Conservation (phyloP, 202 grass and related monocot species). For the Dendrocalamus latiflorus region DNA sequence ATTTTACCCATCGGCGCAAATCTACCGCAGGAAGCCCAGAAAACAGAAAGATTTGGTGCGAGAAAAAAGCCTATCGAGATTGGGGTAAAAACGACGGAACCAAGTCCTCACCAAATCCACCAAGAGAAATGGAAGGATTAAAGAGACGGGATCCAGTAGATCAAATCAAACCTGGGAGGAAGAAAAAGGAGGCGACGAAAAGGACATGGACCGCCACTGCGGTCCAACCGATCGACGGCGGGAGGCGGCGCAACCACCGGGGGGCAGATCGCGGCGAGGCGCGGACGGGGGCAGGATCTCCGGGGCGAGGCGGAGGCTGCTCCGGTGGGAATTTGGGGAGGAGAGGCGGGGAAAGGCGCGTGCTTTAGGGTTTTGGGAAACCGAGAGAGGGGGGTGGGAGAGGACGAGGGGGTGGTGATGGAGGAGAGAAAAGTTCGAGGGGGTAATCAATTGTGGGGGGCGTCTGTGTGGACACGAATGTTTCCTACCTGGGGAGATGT, state of each 20-base stretch:
- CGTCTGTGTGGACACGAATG: conserved; percentile 39
- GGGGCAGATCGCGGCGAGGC: background rate
- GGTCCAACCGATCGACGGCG: background rate
- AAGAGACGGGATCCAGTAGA: background rate
- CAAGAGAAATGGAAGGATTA: background rate
- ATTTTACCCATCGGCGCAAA: background rate
- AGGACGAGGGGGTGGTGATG: background rate
- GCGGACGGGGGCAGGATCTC: background rate
- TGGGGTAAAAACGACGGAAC: conserved; percentile 1
- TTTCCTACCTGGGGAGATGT: conserved; percentile 17
- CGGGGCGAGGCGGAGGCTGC: background rate
- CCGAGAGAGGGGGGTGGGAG: conserved; percentile 2
- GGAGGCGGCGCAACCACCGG: background rate
- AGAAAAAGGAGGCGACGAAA: background rate
- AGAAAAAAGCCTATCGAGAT: conserved; percentile 16
- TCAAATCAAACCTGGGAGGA: conserved; percentile 25
- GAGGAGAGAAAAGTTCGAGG: conserved; percentile 19
- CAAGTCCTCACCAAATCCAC: background rate
- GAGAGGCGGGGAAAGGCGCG: conserved; percentile 18
- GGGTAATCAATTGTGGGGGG: conserved; percentile 30
- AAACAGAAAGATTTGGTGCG: conserved; percentile 26
- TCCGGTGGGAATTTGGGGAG: background rate
- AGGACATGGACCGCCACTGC: background rate
- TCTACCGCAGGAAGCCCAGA: background rate
- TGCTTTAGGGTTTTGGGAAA: conserved; percentile 48